Percentiles rank a stretch among this genome's conserved stretches.
These are phyloP conservation scores for Ambrosia hybrid DNA, from an alignment of 140 eudicot species.

Conservation along the genomic window DNA sequence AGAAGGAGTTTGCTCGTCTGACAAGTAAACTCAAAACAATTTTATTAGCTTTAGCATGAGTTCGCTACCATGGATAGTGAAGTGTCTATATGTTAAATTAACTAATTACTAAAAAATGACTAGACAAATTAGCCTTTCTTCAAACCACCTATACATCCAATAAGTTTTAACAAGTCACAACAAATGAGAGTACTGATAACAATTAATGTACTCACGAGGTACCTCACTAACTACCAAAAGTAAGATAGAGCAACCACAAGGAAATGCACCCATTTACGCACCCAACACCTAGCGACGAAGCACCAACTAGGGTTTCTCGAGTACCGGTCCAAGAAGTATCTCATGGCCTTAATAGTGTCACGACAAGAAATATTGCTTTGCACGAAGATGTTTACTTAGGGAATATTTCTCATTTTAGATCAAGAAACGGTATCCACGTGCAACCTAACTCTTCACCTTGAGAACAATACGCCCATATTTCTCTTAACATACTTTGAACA, in stretches of 20 bases:
- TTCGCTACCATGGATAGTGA: too few relatives aligned
- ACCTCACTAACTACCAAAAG: not conserved
- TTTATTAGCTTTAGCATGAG: too few relatives aligned
- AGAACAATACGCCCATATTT: not conserved
- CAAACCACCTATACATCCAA: too few relatives aligned
- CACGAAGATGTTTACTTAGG: not conserved
- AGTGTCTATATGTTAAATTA: too few relatives aligned
- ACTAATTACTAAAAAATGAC: too few relatives aligned
- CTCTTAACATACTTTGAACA: not conserved
- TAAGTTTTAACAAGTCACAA: not conserved
- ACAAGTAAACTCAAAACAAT: too few relatives aligned
- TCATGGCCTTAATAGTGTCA: not conserved
- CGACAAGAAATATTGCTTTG: not conserved
- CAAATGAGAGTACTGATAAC: not conserved
- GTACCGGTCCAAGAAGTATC: not conserved
- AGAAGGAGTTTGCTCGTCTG: too few relatives aligned
- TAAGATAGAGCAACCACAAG: not conserved
- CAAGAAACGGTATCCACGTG: not conserved
- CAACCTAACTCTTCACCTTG: not conserved
- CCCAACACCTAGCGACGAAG: not conserved
- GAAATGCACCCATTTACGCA: not conserved
- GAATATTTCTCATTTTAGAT: not conserved
- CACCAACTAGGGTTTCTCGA: not conserved
- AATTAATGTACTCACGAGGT: not conserved
- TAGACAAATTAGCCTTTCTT: not conserved